phyloP scores from a whole-genome alignment of 495 filamentous ascomycete genomes.

The Aspergillus nanangensis region DNA sequence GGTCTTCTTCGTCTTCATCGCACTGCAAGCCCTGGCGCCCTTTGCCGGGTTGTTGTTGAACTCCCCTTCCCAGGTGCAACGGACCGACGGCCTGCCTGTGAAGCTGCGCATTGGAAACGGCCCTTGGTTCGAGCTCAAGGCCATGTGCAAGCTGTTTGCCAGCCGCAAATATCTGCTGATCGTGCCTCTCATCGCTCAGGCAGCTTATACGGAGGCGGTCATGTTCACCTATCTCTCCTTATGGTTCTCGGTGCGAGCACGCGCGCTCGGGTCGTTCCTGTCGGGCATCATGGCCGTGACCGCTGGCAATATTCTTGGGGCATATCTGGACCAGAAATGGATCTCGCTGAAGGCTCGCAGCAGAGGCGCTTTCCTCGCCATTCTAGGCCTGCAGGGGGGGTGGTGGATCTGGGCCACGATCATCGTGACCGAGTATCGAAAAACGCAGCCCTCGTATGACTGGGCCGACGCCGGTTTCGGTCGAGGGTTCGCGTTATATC shows the following conservation, averaged over 20 bases:
- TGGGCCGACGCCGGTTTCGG: conserved; percentile 55
- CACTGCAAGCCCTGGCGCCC: conserved; percentile 53
- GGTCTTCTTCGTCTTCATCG: conserved; percentile 58
- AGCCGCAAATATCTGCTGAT: conserved; percentile 51
- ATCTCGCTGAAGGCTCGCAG: conserved; percentile 46
- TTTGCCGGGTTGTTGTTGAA: conserved; percentile 52
- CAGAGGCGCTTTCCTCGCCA: conserved; percentile 36
- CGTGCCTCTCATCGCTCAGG: conserved; percentile 57
- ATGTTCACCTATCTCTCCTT: conserved; percentile 57
- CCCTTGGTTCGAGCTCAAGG: conserved; percentile 47
- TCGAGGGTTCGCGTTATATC: conserved; percentile 51
- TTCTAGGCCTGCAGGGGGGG: conserved; percentile 49
- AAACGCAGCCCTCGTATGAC: conserved; percentile 49
- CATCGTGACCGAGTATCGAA: conserved; percentile 46
- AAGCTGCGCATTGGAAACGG: conserved; percentile 42
- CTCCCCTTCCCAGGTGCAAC: conserved; percentile 48
- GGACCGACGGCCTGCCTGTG: conserved; percentile 51
- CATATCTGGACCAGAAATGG: conserved; percentile 47
- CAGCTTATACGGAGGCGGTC: conserved; percentile 57
- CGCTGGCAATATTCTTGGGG: conserved; percentile 51
- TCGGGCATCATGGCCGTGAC: conserved; percentile 56
- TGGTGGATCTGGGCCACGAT: conserved; percentile 62
- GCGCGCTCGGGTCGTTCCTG: conserved; percentile 59
- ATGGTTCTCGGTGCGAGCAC: conserved; percentile 59
- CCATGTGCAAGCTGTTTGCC: conserved; percentile 45